phyloP scores from a whole-genome alignment of 1,284 basidiomycete genomes.

The Rhizoctonia solani region DNA sequence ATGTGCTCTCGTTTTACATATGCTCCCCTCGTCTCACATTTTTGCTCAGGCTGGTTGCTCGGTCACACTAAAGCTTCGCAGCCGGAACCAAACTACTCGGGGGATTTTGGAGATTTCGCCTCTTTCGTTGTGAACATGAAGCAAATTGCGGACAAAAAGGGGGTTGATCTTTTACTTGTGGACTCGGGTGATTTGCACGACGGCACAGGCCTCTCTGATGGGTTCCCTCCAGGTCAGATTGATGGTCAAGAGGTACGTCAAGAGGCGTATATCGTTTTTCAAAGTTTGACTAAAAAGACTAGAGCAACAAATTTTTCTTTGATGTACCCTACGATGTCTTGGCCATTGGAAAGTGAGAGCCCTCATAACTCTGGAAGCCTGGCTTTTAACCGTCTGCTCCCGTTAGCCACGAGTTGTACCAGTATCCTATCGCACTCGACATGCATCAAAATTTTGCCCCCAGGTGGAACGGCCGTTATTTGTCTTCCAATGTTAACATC shows the following conservation, averaged over 20 bases:
- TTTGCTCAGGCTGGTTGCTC: conserved; percentile 60
- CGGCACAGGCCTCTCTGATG: conserved; percentile 76
- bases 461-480: conserved; percentile 70
- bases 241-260: conserved; percentile 69
- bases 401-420: conserved; percentile 79
- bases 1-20: background rate
- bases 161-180: conserved; percentile 70
- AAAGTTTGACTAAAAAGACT: too few relatives aligned
- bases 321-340: conserved; percentile 81
- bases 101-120: conserved; percentile 78
- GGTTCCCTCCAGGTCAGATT: conserved; percentile 67
- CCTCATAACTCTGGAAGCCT: background rate
- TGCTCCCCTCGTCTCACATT: conserved; percentile 57
- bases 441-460: conserved; percentile 81
- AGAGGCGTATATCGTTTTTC: too few relatives aligned
- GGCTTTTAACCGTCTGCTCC: background rate
- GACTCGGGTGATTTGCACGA: conserved; percentile 83
- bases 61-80: conserved; percentile 70
- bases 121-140: conserved; percentile 85
- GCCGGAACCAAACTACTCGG: conserved; percentile 78
- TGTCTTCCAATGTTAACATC: conserved; percentile 86
- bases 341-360: conserved; percentile 77
- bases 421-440: conserved; percentile 74
- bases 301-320: conserved; percentile 73
- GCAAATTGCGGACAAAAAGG: conserved; percentile 65